phyloP scores from a whole-genome alignment of 768 basidiomycete genomes.

The Mycena leptocephala region DNA sequence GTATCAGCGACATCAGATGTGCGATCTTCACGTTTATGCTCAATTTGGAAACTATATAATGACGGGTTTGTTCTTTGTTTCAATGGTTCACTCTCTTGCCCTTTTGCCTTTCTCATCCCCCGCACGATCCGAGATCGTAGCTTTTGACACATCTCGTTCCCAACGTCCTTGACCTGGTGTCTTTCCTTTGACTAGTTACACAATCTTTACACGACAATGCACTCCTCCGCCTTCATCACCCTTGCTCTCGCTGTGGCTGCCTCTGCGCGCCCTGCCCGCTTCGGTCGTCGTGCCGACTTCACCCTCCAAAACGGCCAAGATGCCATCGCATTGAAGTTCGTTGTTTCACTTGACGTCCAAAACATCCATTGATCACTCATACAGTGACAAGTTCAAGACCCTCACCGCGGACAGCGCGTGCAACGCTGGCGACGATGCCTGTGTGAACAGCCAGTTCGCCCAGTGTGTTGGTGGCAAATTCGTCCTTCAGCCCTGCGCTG shows the following conservation, averaged over 20 bases:
- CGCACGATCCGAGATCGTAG: slow-evolving; percentile 48
- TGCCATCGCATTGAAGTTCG: slow-evolving; percentile 60
- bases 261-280: slow-evolving; percentile 54
- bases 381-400: slow-evolving; percentile 53
- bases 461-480: slow-evolving; percentile 70
- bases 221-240: slow-evolving; percentile 55
- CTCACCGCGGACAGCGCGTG: slow-evolving; percentile 53
- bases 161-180: slow-evolving; percentile 47
- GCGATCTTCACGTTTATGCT: neutral
- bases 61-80: neutral
- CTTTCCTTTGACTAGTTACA: slow-evolving; percentile 38
- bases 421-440: slow-evolving; percentile 61
- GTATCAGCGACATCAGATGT: slow-evolving; percentile 31
- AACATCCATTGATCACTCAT: neutral
- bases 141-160: slow-evolving; percentile 27
- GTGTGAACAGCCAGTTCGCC: slow-evolving; percentile 65
- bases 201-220: slow-evolving; percentile 47
- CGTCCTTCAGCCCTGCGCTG: slow-evolving; percentile 52
- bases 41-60: neutral
- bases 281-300: slow-evolving; percentile 49
- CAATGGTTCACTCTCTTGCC: slow-evolving; percentile 31
- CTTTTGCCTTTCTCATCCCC: slow-evolving; percentile 29
- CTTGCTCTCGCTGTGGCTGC: slow-evolving; percentile 50
- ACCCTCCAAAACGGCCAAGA: slow-evolving; percentile 58
- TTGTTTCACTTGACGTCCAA: neutral